phyloP scores from a whole-genome alignment of 768 basidiomycete species.

The Favolaschia claudopus region DNA sequence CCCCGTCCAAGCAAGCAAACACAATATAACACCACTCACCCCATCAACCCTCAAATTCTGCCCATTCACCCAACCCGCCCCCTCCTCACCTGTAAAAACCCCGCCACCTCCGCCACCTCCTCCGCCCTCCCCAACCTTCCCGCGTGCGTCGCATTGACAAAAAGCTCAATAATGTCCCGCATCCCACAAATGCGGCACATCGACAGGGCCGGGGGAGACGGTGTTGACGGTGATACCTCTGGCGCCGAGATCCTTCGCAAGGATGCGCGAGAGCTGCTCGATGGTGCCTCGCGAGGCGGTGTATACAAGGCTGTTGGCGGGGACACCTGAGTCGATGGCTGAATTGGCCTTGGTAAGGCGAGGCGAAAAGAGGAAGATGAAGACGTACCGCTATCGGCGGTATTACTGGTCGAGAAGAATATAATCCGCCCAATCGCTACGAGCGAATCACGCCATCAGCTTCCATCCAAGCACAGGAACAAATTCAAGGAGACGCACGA shows the following conservation, averaged over 20 bases:
- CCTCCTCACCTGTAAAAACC: too few species aligned
- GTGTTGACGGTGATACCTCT: conserved; percentile 65
- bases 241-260: conserved; percentile 64
- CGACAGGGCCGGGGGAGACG: conserved; percentile 62
- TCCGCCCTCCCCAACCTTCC: too few species aligned
- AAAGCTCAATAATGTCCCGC: too few species aligned
- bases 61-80: too few species aligned
- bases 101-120: too few species aligned
- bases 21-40: too few species aligned
- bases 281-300: conserved; percentile 65
- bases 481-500: conserved; percentile 41
- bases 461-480: not conserved
- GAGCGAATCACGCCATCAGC: not conserved
- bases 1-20: too few species aligned
- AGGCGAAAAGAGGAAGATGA: not conserved
- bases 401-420: conserved; percentile 63
- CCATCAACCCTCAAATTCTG: too few species aligned
- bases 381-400: conserved; percentile 45
- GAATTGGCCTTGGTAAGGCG: too few species aligned
- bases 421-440: conserved; percentile 62
- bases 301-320: conserved; percentile 58
- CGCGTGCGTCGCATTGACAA: too few species aligned
- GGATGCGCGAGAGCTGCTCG: conserved; percentile 63
- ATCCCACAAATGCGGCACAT: conserved; percentile 65
- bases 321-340: conserved; percentile 43